Conservation (phyloP, 2,329 filamentous ascomycete genomes). For the Neurospora sp. region DNA sequence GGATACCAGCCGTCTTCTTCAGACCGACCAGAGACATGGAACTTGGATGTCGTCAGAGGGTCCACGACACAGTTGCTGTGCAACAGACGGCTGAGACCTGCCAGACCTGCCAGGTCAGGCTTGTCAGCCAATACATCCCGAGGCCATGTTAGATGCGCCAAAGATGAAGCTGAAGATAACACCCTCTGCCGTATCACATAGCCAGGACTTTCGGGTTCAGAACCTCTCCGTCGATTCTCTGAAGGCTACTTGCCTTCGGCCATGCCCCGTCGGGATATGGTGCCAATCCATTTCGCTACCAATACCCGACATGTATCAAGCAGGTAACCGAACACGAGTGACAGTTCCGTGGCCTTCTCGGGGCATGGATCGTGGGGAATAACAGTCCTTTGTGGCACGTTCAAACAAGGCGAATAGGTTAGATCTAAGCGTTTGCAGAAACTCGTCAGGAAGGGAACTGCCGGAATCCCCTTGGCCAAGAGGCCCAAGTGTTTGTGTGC, state of each 20-base stretch:
- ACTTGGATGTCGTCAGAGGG: slow-evolving; percentile 3
- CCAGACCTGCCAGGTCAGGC: not conserved
- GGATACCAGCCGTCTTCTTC: not conserved
- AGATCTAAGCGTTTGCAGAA: not conserved
- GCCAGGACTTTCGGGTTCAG: not conserved
- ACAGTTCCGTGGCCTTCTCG: not conserved
- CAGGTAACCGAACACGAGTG: not conserved
- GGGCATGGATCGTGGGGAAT: not conserved
- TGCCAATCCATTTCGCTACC: not conserved
- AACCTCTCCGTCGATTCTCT: not conserved
- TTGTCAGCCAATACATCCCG: not conserved
- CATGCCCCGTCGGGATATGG: not conserved
- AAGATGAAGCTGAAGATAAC: not conserved
- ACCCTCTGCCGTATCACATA: not conserved
- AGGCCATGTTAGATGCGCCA: not conserved
- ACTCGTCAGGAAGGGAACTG: not conserved
- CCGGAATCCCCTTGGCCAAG: not conserved
- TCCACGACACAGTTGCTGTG: slow-evolving; percentile 3
- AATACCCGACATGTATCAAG: not conserved
- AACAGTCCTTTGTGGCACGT: not conserved
- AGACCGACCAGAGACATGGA: not conserved
- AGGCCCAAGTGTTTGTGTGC: not conserved
- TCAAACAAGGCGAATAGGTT: not conserved
- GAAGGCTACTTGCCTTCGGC: not conserved
- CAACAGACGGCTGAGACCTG: not conserved